Base-by-base conservation (phyloP, 78 protist genomes). In the Dictyostelium capitatum region DNA sequence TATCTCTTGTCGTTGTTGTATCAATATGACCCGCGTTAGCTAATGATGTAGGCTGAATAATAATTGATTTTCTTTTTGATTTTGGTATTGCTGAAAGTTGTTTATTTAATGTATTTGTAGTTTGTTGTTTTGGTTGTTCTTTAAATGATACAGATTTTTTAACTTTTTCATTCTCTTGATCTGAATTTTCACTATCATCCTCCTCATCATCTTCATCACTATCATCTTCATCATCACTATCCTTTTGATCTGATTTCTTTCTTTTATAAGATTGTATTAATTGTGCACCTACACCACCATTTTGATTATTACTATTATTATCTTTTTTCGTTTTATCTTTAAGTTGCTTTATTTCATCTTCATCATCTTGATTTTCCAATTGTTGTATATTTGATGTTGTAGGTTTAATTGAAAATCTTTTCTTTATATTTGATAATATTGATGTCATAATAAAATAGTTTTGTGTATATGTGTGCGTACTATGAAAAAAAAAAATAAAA, bases 31-130 rank as follows among this genome's bases (percentile, higher is more conserved):
- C 56, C 73, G 51, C 6, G 32, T 62, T 25, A 14, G 17, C 53
- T 37, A 37, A 20, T 15, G 23, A 17, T 23, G 70, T 77, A 53
- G 56, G 65, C 15, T 41, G 62, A 15, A 43, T 30, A 25, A 62
- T 83, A 7, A 87, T 32, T 87, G 93, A 87, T 51, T 87, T 87
- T 77, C 93, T 87, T 53, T 87, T 87, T 62, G 59, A n/a, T n/a
- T 56, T 47, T 30, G 84, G 75, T 48, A 50, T 32, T 15, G 84
- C 84, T 6, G 67, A 50, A 12, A 87, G 30, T 64, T 72, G 77
- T 25, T 83, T 64, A 23, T 69, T 65, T 46, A 57, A 2, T 41
- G 47, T n/a, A 43, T 12, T 11, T n/a, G 17, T 79, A 25, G 50
- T 75, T 20, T 51, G 30, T 67, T 57, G 67, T 51, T 11, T 12